Percentiles rank a stretch among this genome's conserved stretches.
Conservation (phyloP, 768 basidiomycete species). For the Ramaria rubella region DNA sequence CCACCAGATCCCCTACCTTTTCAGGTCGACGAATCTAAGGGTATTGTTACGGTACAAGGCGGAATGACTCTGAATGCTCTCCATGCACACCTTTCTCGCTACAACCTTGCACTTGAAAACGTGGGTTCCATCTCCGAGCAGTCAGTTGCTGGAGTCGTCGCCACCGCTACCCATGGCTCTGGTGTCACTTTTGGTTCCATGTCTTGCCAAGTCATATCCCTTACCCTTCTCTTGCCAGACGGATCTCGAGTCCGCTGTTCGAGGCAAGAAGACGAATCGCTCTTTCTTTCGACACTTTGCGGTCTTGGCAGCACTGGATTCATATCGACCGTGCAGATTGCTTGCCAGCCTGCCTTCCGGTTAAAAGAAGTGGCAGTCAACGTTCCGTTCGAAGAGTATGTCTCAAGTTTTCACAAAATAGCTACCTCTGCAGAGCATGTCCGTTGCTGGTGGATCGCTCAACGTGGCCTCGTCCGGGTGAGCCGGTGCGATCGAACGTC, state of each 20-base stretch:
- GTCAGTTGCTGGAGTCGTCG: slow-evolving; percentile 84
- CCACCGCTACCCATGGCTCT: slow-evolving; percentile 93
- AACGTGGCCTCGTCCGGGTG: slow-evolving; percentile 61
- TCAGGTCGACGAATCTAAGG: slow-evolving; percentile 65
- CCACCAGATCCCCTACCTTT: slow-evolving; percentile 14
- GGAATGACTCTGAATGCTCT: slow-evolving; percentile 75
- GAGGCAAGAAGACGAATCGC: slow-evolving; percentile 45
- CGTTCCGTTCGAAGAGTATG: slow-evolving; percentile 54
- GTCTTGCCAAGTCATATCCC: slow-evolving; percentile 69
- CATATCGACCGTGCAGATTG: slow-evolving; percentile 68
- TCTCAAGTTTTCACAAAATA: slow-evolving; percentile 49
- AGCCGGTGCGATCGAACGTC: slow-evolving; percentile 68
- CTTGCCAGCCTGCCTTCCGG: slow-evolving; percentile 77
- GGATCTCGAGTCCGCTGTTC: slow-evolving; percentile 66
- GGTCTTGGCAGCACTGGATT: slow-evolving; percentile 89
- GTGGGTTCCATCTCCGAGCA: slow-evolving; percentile 97
- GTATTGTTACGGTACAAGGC: slow-evolving; percentile 63
- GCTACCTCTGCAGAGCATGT: slow-evolving; percentile 74
- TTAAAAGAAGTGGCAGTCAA: slow-evolving; percentile 67
- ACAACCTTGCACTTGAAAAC: slow-evolving; percentile 81
- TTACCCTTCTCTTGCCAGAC: slow-evolving; percentile 73
- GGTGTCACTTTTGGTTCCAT: slow-evolving; percentile 76
- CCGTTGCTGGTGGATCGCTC: slow-evolving; percentile 94
- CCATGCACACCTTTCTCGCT: slow-evolving; percentile 55
- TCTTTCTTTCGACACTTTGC: slow-evolving; percentile 87